Evolutionary conservation across 768 basidiomycete genomes (phyloP), one percentile per base, ranked within the genome.

Genomic region (Auricularia cornea): DNA sequence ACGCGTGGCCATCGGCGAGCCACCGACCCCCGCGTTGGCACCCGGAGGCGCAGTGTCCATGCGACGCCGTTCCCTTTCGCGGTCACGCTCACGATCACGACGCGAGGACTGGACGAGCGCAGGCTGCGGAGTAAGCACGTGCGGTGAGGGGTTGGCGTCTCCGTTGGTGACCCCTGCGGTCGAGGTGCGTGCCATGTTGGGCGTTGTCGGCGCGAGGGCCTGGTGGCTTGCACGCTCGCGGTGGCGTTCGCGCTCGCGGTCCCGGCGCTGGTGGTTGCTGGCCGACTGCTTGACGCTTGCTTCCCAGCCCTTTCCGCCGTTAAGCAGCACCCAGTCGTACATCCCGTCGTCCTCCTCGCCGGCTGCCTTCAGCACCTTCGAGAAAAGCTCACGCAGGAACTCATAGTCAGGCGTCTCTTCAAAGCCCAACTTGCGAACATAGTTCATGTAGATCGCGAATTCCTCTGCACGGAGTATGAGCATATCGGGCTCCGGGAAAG

Each of bases 381-480:
- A 79, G 74, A 99, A 98, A 30, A 99, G 80, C 66, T 98, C 96
- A 52, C 95, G 85, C 62, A 99, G 82, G 75, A 99, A 99, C 70
- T 99, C 96, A 68, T 99, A 99, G 75, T 99, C 96, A 2, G 96
- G 96, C 29, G 85, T 85, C 76, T 99, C 96, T 72, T 98, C 97
- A 71, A 98, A 99, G 30, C 95, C 96, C 64, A 99, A 83, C 75
- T 97, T 98, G 59, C 96, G 92, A 54, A 99, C 96, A 69, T 99
- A 99, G 78, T 97, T 98, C 87, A 99, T 94, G 77, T 98, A 99
- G 68, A 98, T 98, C 23, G 88, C 86, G 71, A 99, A 98, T 71
- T 98, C 96, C 82, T 98, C 96, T 95, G 75, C 11, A n/a, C n/a
- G n/a, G n/a, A n/a, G n/a, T n/a, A n/a, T n/a, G n/a, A n/a, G n/a